These are phyloP conservation scores for Eragrostis tef DNA, from an alignment of 202 grass and related monocot species.

Conservation along the genomic window DNA sequence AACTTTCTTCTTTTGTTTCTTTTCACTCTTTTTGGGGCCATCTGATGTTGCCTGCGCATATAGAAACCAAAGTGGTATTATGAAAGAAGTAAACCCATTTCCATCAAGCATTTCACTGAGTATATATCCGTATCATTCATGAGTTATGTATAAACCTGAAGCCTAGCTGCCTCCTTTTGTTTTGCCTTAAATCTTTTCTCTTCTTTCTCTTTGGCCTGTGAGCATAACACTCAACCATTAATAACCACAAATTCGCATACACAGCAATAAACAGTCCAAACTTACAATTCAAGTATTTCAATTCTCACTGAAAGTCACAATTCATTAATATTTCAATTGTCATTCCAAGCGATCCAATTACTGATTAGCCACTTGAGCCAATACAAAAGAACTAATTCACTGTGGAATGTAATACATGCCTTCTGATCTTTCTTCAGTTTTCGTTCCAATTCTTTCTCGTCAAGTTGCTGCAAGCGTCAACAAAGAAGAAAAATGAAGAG, in stretches of 20 bases:
- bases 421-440: slow-evolving; percentile 71
- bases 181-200: slow-evolving; percentile 87
- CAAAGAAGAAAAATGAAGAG: background rate
- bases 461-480: slow-evolving; percentile 42
- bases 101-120: background rate
- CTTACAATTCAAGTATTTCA: background rate
- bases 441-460: slow-evolving; percentile 64
- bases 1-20: slow-evolving; percentile 71
- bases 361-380: background rate
- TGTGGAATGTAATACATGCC: slow-evolving; percentile 23
- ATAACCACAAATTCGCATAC: background rate
- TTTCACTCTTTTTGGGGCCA: slow-evolving; percentile 71
- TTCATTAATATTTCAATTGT: background rate
- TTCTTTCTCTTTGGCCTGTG: slow-evolving; percentile 84
- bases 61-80: slow-evolving; percentile 13
- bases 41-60: slow-evolving; percentile 63
- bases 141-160: slow-evolving; percentile 55
- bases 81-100: slow-evolving; percentile 3
- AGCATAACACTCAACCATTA: background rate
- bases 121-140: slow-evolving; percentile 8
- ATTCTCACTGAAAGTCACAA: background rate
- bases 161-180: slow-evolving; percentile 78
- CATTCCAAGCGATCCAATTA: background rate
- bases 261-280: background rate
- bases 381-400: background rate